Evolutionary conservation across 768 basidiomycete genomes (phyloP).

Genomic region (Suillus hirtellus): DNA sequence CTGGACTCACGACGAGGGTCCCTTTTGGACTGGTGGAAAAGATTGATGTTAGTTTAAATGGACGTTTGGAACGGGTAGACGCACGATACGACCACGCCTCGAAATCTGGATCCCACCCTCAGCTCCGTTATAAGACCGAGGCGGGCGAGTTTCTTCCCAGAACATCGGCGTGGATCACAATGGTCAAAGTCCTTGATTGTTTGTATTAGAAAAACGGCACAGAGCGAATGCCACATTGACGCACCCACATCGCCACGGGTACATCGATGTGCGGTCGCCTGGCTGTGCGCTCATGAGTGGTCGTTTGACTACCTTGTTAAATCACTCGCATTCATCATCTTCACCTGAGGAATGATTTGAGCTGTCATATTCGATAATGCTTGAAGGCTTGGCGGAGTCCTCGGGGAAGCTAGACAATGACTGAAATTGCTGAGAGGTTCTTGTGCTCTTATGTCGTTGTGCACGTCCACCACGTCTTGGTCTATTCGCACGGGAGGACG

Average conservation of each 20-base stretch:
- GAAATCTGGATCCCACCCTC: slow-evolving; percentile 80
- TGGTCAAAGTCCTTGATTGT: slow-evolving; percentile 86
- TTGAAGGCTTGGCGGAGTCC: slow-evolving; percentile 53
- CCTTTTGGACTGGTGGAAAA: slow-evolving; percentile 70
- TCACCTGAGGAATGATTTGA: slow-evolving; percentile 34
- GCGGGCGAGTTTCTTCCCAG: slow-evolving; percentile 88
- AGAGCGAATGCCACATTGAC: slow-evolving; percentile 31
- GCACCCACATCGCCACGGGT: slow-evolving; percentile 95
- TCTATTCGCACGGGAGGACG: slow-evolving; percentile 2
- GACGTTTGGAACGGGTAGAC: slow-evolving; percentile 30
- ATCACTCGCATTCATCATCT: slow-evolving; percentile 31
- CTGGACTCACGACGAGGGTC: slow-evolving; percentile 72
- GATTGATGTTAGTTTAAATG: neutral
- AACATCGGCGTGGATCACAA: slow-evolving; percentile 87
- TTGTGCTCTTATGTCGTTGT: neutral
- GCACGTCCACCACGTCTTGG: slow-evolving; percentile 8
- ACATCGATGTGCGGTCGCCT: slow-evolving; percentile 47
- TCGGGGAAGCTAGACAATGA: neutral
- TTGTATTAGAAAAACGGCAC: neutral
- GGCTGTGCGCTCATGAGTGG: slow-evolving; percentile 2
- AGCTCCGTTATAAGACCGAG: slow-evolving; percentile 84
- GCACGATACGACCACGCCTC: slow-evolving; percentile 93
- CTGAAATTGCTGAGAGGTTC: neutral
- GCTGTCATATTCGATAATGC: slow-evolving; percentile 49
- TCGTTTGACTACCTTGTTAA: slow-evolving; percentile 13